phyloP scores from a whole-genome alignment of 2,329 filamentous ascomycete genomes.

The Thelonectria discophora region DNA sequence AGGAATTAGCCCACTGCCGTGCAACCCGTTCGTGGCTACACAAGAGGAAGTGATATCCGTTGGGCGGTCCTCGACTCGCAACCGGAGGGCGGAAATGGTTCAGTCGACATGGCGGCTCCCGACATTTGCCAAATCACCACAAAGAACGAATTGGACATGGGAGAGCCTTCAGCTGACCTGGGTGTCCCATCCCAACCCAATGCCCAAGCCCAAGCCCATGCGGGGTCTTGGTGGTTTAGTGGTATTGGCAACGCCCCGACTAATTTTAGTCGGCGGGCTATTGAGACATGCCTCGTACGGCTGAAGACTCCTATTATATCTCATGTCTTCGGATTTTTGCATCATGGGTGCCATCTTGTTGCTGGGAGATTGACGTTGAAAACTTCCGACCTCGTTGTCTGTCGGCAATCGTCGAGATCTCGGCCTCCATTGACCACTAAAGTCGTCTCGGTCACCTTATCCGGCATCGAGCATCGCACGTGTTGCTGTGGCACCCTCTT shows the following conservation, averaged over 20 bases:
- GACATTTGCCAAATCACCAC: neutral
- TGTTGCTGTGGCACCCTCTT: neutral
- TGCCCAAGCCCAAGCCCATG: constrained; percentile 15
- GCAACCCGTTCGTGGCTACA: constrained; percentile 24
- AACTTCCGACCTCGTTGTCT: neutral
- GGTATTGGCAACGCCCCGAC: constrained; percentile 22
- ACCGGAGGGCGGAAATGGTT: constrained; percentile 9
- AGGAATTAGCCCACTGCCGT: constrained; percentile 34
- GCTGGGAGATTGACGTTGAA: neutral
- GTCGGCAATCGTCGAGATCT: neutral
- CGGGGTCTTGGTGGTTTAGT: constrained; percentile 29
- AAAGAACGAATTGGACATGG: constrained; percentile 15
- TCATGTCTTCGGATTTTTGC: constrained; percentile 1
- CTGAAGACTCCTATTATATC: constrained; percentile 26
- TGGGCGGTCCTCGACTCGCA: neutral
- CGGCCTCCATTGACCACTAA: neutral
- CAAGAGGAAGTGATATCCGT: constrained; percentile 16
- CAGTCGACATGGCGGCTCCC: constrained; percentile 9
- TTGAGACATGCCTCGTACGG: constrained; percentile 25
- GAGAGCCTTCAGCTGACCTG: constrained; percentile 16
- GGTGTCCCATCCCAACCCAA: constrained; percentile 6
- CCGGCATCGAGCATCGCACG: neutral
- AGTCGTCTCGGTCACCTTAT: no score
- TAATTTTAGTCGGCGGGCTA: constrained; percentile 36
- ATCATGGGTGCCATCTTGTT: constrained; percentile 4